Evolutionary conservation across 805 yeast genomes (phyloP), one percentile per base, ranked within the genome.

Genomic region (Metschnikowia noctiluminum): DNA sequence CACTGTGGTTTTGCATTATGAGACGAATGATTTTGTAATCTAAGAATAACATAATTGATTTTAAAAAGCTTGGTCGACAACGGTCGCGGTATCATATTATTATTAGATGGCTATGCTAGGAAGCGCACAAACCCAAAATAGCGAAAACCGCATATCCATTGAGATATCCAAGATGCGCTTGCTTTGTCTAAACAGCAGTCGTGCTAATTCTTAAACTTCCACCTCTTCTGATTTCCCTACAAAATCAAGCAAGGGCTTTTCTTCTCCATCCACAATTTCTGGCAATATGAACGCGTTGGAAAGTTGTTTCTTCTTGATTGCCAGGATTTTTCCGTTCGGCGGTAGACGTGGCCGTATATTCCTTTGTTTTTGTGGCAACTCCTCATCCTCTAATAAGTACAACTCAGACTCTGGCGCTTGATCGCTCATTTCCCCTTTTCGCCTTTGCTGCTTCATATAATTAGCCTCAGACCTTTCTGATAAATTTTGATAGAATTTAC

Each of bases 241-340:
- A 13, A 34, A 34, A 12, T 34, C 35, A 34, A 34, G 35, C 35
- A 34, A 34, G 7, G 40, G 28, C 32, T 16, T n/a, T 43, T 27
- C 14, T 7, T 21, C 6, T 16, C 42, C 11, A 16, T 37, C 14
- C 35, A 11, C 35, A 14, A 34, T 12, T 1, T 27, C 40, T 13
- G 52, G 53, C 21, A 56, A 42, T 6, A 85, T 77, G 59, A 78
- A 55, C 11, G 58, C 56, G 8, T 40, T 44, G 13, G 51, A 37
- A 38, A 57, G 52, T 27, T 42, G 50, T 57, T 80, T 85, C 69
- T 84, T 89, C 68, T 89, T 89, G 6, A 80, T 68, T 0, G 80
- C 77, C 5, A 86, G 68, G 35, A 91, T 87, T 65, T 86, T 89
- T 35, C 97, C 97, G 30, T 89, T 87, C 7, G 97, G 96, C 11